These are phyloP conservation scores for Astrothelium subdiscretum DNA, from an alignment of 495 filamentous ascomycete species.

Conservation along the genomic window DNA sequence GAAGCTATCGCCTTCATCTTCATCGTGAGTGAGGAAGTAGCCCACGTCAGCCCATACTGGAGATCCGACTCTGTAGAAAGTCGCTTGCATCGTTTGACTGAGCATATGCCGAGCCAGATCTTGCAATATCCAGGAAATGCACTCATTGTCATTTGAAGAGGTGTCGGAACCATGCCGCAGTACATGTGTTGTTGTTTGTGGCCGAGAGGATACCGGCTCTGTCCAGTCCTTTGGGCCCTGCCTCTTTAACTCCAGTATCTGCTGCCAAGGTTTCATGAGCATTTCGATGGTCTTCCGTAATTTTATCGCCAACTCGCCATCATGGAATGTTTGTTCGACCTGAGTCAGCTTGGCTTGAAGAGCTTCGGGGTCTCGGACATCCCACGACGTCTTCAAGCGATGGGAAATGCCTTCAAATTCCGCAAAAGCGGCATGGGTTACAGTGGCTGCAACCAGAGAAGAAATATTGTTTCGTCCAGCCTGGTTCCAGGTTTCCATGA, in stretches of 20 bases:
- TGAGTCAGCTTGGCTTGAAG: conserved; percentile 1
- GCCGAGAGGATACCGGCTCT: not conserved
- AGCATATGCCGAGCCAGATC: conserved; percentile 15
- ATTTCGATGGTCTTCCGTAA: not conserved
- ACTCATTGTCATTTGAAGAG: conserved; percentile 5
- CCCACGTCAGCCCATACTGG: conserved; percentile 18
- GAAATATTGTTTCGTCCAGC: conserved; percentile 10
- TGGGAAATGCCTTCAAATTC: conserved; percentile 13
- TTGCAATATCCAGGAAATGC: conserved; percentile 6
- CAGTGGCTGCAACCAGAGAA: conserved; percentile 9
- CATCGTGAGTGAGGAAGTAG: conserved; percentile 11
- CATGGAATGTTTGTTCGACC: not conserved
- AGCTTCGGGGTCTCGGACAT: conserved; percentile 7
- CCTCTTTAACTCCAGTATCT: not conserved
- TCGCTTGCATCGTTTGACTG: not conserved
- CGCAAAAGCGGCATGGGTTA: conserved; percentile 13
- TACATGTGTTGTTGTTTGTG: not conserved
- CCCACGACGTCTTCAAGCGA: conserved; percentile 7
- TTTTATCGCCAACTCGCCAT: not conserved
- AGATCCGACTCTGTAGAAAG: conserved; percentile 1
- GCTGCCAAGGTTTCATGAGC: not conserved
- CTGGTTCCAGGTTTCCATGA: conserved; percentile 13
- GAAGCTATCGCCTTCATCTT: conserved; percentile 7
- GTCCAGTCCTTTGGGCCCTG: not conserved
- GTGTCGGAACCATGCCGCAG: not conserved